These are phyloP conservation scores for Solanum pimpinellifolium DNA, from an alignment of 257 asterid species.

Conservation along the genomic window DNA sequence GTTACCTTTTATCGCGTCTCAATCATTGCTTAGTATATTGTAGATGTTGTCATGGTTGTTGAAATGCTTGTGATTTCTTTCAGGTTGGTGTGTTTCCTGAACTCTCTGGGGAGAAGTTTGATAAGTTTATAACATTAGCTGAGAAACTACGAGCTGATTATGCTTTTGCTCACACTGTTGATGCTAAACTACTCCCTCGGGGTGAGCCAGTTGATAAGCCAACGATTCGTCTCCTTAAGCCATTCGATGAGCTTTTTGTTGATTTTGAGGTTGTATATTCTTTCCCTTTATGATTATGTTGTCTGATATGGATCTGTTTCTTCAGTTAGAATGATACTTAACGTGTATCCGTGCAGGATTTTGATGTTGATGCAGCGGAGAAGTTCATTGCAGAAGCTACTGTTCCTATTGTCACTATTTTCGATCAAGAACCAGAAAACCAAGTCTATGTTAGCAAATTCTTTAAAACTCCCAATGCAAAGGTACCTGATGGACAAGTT, in stretches of 20 bases:
- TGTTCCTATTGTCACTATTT: slow-evolving; percentile 48
- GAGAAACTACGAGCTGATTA: slow-evolving; percentile 72
- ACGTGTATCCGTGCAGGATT: slow-evolving; percentile 32
- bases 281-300: not conserved
- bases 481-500: slow-evolving; percentile 9
- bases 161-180: slow-evolving; percentile 56
- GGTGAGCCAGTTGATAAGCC: slow-evolving; percentile 65
- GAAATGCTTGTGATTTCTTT: not conserved
- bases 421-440: slow-evolving; percentile 41
- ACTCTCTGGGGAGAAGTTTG: slow-evolving; percentile 57
- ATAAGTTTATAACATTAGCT: slow-evolving; percentile 43
- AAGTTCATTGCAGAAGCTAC: slow-evolving; percentile 45
- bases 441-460: slow-evolving; percentile 45
- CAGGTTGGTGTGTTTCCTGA: slow-evolving; percentile 74
- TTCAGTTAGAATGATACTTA: not conserved
- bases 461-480: slow-evolving; percentile 31
- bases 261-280: slow-evolving; percentile 45
- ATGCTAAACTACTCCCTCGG: slow-evolving; percentile 55
- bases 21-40: too few species aligned
- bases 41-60: not conserved
- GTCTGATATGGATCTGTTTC: not conserved
- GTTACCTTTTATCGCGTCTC: not conserved
- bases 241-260: slow-evolving; percentile 62
- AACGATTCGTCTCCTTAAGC: slow-evolving; percentile 67
- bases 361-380: slow-evolving; percentile 44